A percentile compares a stretch with the other conserved stretches of the same genome.
Conservation (phyloP, 2,329 filamentous ascomycete species). For the Aureobasidium sp. region DNA sequence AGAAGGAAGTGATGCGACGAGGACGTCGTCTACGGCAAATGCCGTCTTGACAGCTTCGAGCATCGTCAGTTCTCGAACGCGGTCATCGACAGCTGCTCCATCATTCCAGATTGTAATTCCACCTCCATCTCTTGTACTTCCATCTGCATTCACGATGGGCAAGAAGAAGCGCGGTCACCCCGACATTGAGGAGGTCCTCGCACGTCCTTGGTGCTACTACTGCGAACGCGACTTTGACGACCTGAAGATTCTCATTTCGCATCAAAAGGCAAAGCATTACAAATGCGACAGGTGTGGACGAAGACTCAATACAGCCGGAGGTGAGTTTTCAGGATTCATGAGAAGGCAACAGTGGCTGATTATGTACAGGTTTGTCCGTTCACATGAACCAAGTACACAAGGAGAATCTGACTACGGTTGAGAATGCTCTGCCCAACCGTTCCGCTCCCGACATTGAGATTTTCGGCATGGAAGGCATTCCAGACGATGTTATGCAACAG, state of each 20-base stretch:
- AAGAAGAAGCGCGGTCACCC: constrained; percentile 88
- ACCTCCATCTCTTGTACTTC: neutral
- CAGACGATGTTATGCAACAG: constrained; percentile 71
- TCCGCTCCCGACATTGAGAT: constrained; percentile 87
- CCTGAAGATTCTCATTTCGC: constrained; percentile 88
- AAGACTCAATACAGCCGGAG: constrained; percentile 87
- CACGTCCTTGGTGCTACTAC: constrained; percentile 95
- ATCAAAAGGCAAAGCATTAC: constrained; percentile 99
- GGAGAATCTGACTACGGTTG: constrained; percentile 76
- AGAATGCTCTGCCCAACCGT: constrained; percentile 85
- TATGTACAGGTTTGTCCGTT: constrained; percentile 68
- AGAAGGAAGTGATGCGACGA: constrained; percentile 8
- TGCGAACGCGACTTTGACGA: constrained; percentile 99
- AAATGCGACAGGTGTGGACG: constrained; percentile 89
- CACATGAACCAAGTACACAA: constrained; percentile 99
- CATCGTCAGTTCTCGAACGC: constrained; percentile 12
- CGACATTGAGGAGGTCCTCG: constrained; percentile 79
- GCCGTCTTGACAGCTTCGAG: constrained; percentile 2
- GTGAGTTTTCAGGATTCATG: constrained; percentile 42
- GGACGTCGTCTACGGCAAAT: neutral
- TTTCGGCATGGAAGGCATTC: constrained; percentile 96
- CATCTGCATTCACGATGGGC: constrained; percentile 49
- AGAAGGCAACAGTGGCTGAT: neutral
- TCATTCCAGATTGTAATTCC: neutral
- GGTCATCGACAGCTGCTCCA: constrained; percentile 1